phyloP scores from a whole-genome alignment of 306 rosid genomes.

The Fragaria nilgerrensis region DNA sequence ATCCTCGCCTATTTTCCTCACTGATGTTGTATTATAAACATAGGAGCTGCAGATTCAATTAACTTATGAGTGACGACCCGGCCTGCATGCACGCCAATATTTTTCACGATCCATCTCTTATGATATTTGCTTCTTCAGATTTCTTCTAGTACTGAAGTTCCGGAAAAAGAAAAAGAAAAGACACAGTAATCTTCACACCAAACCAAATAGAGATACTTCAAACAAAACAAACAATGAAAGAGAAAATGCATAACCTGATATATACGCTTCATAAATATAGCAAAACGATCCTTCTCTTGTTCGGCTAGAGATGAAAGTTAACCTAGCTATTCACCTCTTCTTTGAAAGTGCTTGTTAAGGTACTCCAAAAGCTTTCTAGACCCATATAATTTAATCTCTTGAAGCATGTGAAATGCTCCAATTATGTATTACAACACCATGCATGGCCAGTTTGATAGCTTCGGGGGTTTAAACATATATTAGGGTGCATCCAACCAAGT shows the following conservation, averaged over 20 bases:
- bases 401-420: too few relatives aligned
- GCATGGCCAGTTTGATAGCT: too few relatives aligned
- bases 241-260: not conserved
- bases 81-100: constrained; percentile 14
- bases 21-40: not conserved
- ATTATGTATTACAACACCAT: too few relatives aligned
- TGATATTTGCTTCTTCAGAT: not conserved
- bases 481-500: too few relatives aligned
- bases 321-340: not conserved
- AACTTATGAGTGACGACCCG: not conserved
- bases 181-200: not conserved
- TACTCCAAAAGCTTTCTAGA: too few relatives aligned
- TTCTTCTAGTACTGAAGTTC: not conserved
- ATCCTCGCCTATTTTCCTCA: constrained; percentile 26
- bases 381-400: too few relatives aligned
- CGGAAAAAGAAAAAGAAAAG: not conserved
- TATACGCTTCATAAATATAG: not conserved
- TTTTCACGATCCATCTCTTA: constrained; percentile 12
- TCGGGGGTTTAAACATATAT: too few relatives aligned
- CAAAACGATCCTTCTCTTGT: not conserved
- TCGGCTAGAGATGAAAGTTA: not conserved
- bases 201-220: not conserved
- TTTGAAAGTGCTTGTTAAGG: too few relatives aligned
- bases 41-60: not conserved
- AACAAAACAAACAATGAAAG: not conserved